Conservation (phyloP, 345 rosid species). For the Eucalyptus grandis region DNA sequence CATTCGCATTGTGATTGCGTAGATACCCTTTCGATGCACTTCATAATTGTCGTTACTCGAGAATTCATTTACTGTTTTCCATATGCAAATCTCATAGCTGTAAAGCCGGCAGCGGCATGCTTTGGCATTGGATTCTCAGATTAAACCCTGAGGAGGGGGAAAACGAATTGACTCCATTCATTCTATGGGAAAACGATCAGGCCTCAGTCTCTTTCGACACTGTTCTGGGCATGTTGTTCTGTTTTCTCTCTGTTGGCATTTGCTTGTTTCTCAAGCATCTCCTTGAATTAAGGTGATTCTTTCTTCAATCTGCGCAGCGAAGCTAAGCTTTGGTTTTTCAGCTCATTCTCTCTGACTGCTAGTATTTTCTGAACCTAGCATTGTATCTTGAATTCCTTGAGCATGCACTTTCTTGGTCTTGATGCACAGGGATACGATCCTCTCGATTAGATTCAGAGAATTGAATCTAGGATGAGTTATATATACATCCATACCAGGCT, state of each 20-base stretch:
- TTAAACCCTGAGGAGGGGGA: not conserved
- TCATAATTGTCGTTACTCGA: rapidly evolving
- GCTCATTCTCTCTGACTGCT: not conserved
- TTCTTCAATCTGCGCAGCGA: not conserved
- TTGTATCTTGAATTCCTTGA: not conserved
- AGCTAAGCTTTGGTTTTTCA: not conserved
- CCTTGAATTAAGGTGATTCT: not conserved
- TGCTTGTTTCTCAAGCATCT: not conserved
- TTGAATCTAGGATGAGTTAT: not conserved
- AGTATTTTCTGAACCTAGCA: not conserved
- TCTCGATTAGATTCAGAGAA: not conserved
- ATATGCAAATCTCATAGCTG: not conserved
- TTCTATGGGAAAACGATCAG: not conserved
- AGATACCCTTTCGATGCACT: not conserved
- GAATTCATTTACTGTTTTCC: not conserved
- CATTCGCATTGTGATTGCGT: not conserved
- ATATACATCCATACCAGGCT: not conserved
- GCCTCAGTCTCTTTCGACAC: not conserved
- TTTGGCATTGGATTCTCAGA: not conserved
- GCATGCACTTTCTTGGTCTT: not conserved
- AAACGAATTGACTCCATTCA: not conserved
- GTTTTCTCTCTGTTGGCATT: not conserved
- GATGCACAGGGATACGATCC: not conserved
- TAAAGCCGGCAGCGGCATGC: not conserved
- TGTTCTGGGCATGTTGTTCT: not conserved